Percentiles rank a stretch among this genome's conserved stretches.
Conservation (phyloP, 345 rosid genomes). For the Populus davidiana region DNA sequence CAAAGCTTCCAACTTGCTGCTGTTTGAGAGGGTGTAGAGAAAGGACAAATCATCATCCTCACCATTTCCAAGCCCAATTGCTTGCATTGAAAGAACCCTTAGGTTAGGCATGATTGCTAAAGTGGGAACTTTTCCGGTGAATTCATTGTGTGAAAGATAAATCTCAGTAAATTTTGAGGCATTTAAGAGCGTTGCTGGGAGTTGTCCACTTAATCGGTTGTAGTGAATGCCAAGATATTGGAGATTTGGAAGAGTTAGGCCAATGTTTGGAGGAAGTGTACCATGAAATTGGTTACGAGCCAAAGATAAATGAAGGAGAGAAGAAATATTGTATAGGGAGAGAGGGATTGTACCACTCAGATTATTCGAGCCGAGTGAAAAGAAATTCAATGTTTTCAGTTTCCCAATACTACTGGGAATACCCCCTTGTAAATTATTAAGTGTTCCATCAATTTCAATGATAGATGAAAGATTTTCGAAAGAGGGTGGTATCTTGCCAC, state of each 20-base stretch:
- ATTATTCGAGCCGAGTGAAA: background rate
- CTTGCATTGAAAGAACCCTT: background rate
- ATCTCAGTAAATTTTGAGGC: slow-evolving; percentile 8
- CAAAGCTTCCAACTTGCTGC: background rate
- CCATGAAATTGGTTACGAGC: background rate
- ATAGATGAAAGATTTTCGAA: slow-evolving; percentile 15
- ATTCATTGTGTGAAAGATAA: background rate
- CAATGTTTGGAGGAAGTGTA: background rate
- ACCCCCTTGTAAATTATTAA: background rate
- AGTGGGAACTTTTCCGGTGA: slow-evolving; percentile 15
- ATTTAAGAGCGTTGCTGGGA: slow-evolving; percentile 29
- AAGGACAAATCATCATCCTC: slow-evolving; percentile 9
- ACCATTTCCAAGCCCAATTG: slow-evolving; percentile 10
- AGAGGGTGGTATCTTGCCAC: background rate
- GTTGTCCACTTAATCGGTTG: slow-evolving; percentile 13
- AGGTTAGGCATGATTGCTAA: slow-evolving; percentile 13
- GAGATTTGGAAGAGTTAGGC: slow-evolving; percentile 21
- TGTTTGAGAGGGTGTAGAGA: background rate
- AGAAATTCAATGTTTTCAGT: slow-evolving; percentile 7
- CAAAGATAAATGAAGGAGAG: accelerated
- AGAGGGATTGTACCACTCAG: slow-evolving; percentile 15
- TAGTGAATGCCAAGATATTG: background rate
- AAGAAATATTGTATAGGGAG: slow-evolving; percentile 19
- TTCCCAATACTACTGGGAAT: slow-evolving; percentile 29
- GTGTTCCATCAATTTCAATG: background rate